Evolutionary conservation across 805 yeast species (phyloP), one percentile per base, ranked within the genome.

Genomic region (Saturnispora diversa): DNA sequence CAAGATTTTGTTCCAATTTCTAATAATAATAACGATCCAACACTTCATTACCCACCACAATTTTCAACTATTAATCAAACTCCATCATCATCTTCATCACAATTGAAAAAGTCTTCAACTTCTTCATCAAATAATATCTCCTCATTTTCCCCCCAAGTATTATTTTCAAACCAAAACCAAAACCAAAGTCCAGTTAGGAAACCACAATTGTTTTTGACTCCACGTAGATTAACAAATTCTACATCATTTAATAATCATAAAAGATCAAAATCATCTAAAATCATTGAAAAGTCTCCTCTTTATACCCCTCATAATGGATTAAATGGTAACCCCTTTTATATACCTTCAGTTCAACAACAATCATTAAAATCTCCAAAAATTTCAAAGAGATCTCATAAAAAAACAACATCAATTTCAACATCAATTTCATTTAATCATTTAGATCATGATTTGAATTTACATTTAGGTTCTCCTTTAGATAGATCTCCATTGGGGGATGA

Each of bases 251-350:
- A 19, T 28, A 17, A 13, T 12, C 53, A 54, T 31, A 43, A 48
- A 32, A 51, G 54, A 37, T 43, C 53, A 15, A 55, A 48, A 33
- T 47, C 54, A 5, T 49, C 42, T 29, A 37, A 48, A 7, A 31
- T 50, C 9, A 47, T 52, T 15, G 56, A 58, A 31, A 60, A 56
- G 47, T 64, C 69, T 1, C 69, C 70, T 10, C 21, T 25, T 15
- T 28, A 31, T 21, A 50, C 54, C 13, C 48, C 50, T 35, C 17
- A 29, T 11, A 29, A 19, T 30, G 15, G 7, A 9, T 10, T 9
- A 10, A 27, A 6, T 6, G 66, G 66, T 6, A 71, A 70, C 47
- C 75, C 76, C 8, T 71, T 70, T 51, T 70, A 69, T 50, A 68
- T 70, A 2, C 74, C 72, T 3, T n/a, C n/a, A 63, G 67, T 1